Evolutionary conservation across 2,329 filamentous ascomycete genomes (phyloP).

Genomic region (Westerdykella aurantiaca): DNA sequence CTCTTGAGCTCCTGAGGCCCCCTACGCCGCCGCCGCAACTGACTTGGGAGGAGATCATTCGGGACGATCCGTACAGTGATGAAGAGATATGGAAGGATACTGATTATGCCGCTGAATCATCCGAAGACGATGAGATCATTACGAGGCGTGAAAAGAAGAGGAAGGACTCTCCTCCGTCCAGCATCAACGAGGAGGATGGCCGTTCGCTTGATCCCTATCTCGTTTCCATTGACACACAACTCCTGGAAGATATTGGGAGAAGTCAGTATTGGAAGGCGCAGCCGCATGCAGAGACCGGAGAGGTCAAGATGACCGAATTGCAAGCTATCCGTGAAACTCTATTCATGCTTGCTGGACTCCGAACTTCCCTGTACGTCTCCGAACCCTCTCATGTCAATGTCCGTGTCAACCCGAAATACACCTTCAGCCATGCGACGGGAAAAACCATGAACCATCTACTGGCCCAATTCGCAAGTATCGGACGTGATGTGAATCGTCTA

Average conservation of each 20-base stretch:
- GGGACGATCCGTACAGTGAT: slow-evolving; percentile 67
- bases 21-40: slow-evolving; percentile 47
- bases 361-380: slow-evolving; percentile 62
- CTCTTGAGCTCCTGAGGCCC: slow-evolving; percentile 53
- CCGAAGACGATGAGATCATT: slow-evolving; percentile 51
- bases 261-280: slow-evolving; percentile 45
- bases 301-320: slow-evolving; percentile 57
- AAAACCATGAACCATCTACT: slow-evolving; percentile 36
- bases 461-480: slow-evolving; percentile 44
- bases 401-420: slow-evolving; percentile 35
- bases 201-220: slow-evolving; percentile 32
- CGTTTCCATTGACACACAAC: slow-evolving; percentile 17
- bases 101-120: slow-evolving; percentile 60
- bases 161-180: slow-evolving; percentile 30
- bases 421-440: slow-evolving; percentile 35
- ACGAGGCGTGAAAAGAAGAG: slow-evolving; percentile 14
- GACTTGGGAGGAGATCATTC: slow-evolving; percentile 74
- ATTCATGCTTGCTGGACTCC: slow-evolving; percentile 77
- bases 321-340: slow-evolving; percentile 70
- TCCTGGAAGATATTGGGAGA: slow-evolving; percentile 37
- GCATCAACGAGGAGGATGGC: slow-evolving; percentile 35
- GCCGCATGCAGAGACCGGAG: slow-evolving; percentile 9
- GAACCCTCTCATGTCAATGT: slow-evolving; percentile 27
- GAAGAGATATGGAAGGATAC: slow-evolving; percentile 65
- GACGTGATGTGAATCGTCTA: slow-evolving; percentile 44